Evolutionary conservation across 2,329 filamentous ascomycete species (phyloP).

Genomic region (Colletotrichum tamarilloi): DNA sequence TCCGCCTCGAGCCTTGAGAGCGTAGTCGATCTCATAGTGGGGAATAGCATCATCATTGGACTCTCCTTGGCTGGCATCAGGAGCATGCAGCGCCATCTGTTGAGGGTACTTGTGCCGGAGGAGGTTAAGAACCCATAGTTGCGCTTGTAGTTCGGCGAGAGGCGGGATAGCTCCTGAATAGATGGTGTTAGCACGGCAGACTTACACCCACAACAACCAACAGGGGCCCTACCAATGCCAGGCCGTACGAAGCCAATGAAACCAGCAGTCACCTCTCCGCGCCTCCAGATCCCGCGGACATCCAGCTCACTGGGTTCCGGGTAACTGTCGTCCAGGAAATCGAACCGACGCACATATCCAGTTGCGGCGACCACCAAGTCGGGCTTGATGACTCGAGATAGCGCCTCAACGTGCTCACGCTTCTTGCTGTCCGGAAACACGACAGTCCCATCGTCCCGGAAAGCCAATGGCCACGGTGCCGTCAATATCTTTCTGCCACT

Average conservation of each 20-base stretch:
- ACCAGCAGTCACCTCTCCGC: conserved; percentile 50
- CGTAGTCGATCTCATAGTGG: conserved; percentile 53
- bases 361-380: conserved; percentile 60
- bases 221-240: conserved; percentile 46
- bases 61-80: background rate
- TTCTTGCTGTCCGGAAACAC: conserved; percentile 46
- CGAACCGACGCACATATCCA: conserved; percentile 56
- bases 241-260: conserved; percentile 62
- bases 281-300: conserved; percentile 64
- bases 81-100: conserved; percentile 30
- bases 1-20: conserved; percentile 47
- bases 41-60: conserved; percentile 43
- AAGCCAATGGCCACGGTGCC: conserved; percentile 53
- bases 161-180: conserved; percentile 57
- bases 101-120: conserved; percentile 44
- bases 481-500: conserved; percentile 54
- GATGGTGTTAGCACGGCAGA: background rate
- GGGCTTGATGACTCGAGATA: conserved; percentile 47
- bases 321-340: conserved; percentile 51
- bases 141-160: conserved; percentile 59
- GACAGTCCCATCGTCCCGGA: conserved; percentile 51
- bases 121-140: conserved; percentile 57
- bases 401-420: conserved; percentile 41
- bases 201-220: too few relatives aligned
- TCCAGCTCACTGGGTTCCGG: conserved; percentile 59